Evolutionary conservation across 768 basidiomycete species (phyloP).

Genomic region (Mycena sanguinolenta): DNA sequence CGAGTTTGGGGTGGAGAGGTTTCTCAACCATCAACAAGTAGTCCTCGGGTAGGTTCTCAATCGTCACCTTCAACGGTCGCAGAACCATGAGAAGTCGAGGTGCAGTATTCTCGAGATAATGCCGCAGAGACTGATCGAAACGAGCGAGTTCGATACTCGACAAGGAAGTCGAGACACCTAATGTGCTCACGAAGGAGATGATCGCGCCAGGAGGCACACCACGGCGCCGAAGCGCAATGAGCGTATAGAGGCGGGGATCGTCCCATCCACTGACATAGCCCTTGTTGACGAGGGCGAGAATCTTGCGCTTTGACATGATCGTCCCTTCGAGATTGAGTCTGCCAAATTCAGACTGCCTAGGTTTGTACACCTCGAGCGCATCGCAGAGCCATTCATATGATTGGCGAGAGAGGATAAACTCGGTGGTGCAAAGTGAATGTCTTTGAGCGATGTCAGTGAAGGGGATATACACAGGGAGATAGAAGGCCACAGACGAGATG

Average conservation of each 20-base stretch:
- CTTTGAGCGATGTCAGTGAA: constrained; percentile 55
- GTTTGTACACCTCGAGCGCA: constrained; percentile 96
- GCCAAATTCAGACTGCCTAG: constrained; percentile 96
- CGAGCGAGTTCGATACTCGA: constrained; percentile 89
- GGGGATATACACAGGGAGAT: neutral
- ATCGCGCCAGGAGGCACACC: constrained; percentile 98
- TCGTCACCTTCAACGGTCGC: constrained; percentile 89
- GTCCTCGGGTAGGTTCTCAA: constrained; percentile 92
- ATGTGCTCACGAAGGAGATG: constrained; percentile 89
- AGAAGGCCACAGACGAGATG: constrained; percentile 82
- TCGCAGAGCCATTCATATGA: constrained; percentile 99
- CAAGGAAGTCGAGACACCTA: constrained; percentile 92
- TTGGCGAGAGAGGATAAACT: constrained; percentile 95
- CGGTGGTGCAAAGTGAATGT: constrained; percentile 96
- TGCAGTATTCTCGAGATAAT: constrained; percentile 89
- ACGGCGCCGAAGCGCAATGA: constrained; percentile 94
- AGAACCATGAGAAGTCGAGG: constrained; percentile 94
- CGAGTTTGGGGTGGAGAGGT: constrained; percentile 93
- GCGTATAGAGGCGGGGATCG: constrained; percentile 96
- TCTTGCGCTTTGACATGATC: constrained; percentile 97
- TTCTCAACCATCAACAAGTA: constrained; percentile 88
- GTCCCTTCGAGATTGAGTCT: constrained; percentile 94
- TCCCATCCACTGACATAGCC: constrained; percentile 94
- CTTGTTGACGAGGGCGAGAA: constrained; percentile 87
- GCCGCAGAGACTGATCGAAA: constrained; percentile 91